Conservation (phyloP, 192 early-diverging fungal species). For the Podila verticillata region DNA sequence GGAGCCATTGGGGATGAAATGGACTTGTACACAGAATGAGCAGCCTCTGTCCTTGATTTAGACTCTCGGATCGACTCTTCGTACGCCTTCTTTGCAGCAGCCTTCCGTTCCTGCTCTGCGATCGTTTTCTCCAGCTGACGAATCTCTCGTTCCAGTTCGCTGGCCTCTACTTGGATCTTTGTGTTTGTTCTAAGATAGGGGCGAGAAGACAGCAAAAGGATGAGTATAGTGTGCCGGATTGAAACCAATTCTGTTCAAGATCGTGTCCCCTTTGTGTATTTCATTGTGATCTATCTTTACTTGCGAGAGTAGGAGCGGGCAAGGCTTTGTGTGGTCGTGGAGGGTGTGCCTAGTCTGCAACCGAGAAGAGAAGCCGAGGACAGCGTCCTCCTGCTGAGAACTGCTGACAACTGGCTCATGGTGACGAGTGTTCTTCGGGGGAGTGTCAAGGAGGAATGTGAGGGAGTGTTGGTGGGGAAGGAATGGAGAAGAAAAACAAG, state of each 20-base stretch:
- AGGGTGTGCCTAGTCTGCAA: neutral
- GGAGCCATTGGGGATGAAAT: slow-evolving; percentile 8
- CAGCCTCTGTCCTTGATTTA: slow-evolving; percentile 28
- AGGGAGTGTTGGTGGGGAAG: neutral
- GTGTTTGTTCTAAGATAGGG: slow-evolving; percentile 22
- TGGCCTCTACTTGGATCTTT: slow-evolving; percentile 28
- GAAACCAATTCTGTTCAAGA: too few species aligned
- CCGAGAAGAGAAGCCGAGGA: neutral
- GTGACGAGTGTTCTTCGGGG: neutral
- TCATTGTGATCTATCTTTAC: neutral
- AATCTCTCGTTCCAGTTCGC: slow-evolving; percentile 38
- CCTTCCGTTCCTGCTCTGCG: slow-evolving; percentile 32
- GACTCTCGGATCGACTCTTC: slow-evolving; percentile 37
- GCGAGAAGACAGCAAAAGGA: neutral
- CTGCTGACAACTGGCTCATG: slow-evolving; percentile 4
- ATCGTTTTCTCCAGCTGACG: slow-evolving; percentile 26
- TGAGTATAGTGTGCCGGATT: neutral
- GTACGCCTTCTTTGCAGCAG: slow-evolving; percentile 17
- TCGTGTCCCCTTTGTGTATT: neutral
- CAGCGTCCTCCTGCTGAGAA: neutral
- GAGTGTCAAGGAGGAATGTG: neutral
- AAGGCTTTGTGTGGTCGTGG: neutral
- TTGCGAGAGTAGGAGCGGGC: slow-evolving; percentile 33
- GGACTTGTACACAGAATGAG: slow-evolving; percentile 26
- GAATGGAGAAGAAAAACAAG: too few species aligned